Percentiles rank a stretch among this genome's conserved stretches.
phyloP scores from a whole-genome alignment of 345 rosid species.

The Dovyalis caffra region DNA sequence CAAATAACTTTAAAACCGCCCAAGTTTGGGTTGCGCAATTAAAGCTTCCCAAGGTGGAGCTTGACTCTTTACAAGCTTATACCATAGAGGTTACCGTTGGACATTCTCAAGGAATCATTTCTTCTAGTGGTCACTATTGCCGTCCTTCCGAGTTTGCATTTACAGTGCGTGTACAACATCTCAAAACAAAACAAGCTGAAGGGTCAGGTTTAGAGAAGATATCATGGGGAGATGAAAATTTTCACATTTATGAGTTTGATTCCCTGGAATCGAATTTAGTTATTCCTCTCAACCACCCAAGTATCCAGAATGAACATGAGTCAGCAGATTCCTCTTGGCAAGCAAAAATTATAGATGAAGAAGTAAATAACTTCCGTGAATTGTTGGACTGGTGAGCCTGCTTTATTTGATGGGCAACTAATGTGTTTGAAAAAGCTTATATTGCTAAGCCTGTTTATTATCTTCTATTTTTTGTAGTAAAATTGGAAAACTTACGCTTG shows the following conservation, averaged over 20 bases:
- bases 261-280: slow-evolving; percentile 35
- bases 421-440: slow-evolving; percentile 9
- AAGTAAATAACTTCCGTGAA: slow-evolving; percentile 55
- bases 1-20: slow-evolving; percentile 35
- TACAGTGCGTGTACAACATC: slow-evolving; percentile 36
- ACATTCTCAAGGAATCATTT: slow-evolving; percentile 59
- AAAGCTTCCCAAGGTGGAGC: slow-evolving; percentile 32
- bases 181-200: slow-evolving; percentile 29
- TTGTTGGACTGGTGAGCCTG: slow-evolving; percentile 58
- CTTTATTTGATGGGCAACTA: slow-evolving; percentile 10
- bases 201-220: slow-evolving; percentile 30
- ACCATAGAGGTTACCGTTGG: slow-evolving; percentile 62
- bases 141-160: slow-evolving; percentile 44
- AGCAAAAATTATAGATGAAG: slow-evolving; percentile 43
- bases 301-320: slow-evolving; percentile 29
- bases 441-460: not conserved
- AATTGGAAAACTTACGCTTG: slow-evolving; percentile 92
- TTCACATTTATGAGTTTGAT: slow-evolving; percentile 35
- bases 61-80: slow-evolving; percentile 24
- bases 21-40: slow-evolving; percentile 67
- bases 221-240: slow-evolving; percentile 61
- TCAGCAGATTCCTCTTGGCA: slow-evolving; percentile 55
- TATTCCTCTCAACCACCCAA: slow-evolving; percentile 32
- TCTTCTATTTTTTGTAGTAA: slow-evolving; percentile 50
- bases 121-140: slow-evolving; percentile 53